Evolutionary conservation across 306 rosid genomes (phyloP).

Genomic region (Trichosanthes truncata): DNA sequence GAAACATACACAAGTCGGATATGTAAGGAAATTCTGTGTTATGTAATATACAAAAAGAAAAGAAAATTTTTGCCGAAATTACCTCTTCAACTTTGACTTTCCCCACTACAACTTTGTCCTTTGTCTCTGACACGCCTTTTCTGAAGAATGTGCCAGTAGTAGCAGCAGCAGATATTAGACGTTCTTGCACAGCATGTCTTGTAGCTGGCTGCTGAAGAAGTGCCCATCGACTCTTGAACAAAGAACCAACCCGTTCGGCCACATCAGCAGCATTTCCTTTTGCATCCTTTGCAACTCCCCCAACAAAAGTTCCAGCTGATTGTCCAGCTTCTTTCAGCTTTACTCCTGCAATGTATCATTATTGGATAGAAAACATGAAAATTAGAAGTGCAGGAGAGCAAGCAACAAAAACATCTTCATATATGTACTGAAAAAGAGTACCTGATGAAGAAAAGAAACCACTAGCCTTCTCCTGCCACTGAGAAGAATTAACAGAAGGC

Average conservation of each 20-base stretch:
- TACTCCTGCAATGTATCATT: constrained; percentile 39
- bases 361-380: not conserved
- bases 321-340: constrained; percentile 87
- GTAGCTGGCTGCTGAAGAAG: constrained; percentile 84
- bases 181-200: constrained; percentile 83
- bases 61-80: not conserved
- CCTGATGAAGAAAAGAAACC: constrained; percentile 93
- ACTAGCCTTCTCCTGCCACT: constrained; percentile 85
- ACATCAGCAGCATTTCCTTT: constrained; percentile 66
- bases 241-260: constrained; percentile 65
- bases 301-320: constrained; percentile 86
- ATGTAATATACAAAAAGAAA: not conserved
- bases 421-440: constrained; percentile 13
- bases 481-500: constrained; percentile 63
- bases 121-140: constrained; percentile 67
- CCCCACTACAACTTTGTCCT: constrained; percentile 79
- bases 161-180: constrained; percentile 81
- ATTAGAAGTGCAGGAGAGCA: constrained; percentile 14
- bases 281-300: constrained; percentile 82
- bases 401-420: not conserved
- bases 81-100: constrained; percentile 96
- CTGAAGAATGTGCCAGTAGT: constrained; percentile 71
- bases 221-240: constrained; percentile 83
- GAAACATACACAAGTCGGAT: constrained; percentile 8
- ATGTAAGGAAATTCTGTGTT: not conserved